These are phyloP conservation scores for cucumber (Cucumis sativus) DNA, from an alignment of 306 rosid species.

Conservation along the genomic window DNA sequence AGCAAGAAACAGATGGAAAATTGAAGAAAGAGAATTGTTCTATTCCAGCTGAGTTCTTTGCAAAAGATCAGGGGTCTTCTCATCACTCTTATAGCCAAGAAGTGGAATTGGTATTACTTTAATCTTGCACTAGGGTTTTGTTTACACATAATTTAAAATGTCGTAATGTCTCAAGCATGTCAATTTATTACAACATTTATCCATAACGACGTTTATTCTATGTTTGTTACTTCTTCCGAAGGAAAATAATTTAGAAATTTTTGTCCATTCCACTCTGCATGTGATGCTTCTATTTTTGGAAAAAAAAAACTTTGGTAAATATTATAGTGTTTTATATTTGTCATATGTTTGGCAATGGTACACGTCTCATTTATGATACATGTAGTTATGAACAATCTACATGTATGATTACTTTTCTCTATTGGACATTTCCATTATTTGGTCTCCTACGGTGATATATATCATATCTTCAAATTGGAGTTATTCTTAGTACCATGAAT, in stretches of 20 bases:
- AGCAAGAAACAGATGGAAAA: constrained; percentile 18
- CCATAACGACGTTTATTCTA: background rate
- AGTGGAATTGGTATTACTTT: constrained; percentile 17
- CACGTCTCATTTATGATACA: background rate
- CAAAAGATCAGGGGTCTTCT: constrained; percentile 8
- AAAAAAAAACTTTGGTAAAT: background rate
- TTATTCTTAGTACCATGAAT: background rate
- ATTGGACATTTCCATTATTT: background rate
- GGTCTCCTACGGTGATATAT: background rate
- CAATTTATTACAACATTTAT: background rate
- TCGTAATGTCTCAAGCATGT: background rate
- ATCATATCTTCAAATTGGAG: background rate
- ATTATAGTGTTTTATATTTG: background rate
- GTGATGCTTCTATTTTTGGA: background rate
- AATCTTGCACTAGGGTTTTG: background rate
- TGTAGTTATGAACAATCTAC: no score
- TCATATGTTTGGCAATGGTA: background rate
- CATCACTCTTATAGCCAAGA: constrained; percentile 9
- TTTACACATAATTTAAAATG: background rate
- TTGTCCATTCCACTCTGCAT: background rate
- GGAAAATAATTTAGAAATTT: background rate
- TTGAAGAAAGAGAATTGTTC: constrained; percentile 7
- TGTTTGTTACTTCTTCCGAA: background rate
- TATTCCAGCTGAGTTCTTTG: background rate
- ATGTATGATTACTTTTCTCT: background rate